Evolutionary conservation across 2,329 filamentous ascomycete genomes (phyloP).

Genomic region (Juglanconis juglandina): DNA sequence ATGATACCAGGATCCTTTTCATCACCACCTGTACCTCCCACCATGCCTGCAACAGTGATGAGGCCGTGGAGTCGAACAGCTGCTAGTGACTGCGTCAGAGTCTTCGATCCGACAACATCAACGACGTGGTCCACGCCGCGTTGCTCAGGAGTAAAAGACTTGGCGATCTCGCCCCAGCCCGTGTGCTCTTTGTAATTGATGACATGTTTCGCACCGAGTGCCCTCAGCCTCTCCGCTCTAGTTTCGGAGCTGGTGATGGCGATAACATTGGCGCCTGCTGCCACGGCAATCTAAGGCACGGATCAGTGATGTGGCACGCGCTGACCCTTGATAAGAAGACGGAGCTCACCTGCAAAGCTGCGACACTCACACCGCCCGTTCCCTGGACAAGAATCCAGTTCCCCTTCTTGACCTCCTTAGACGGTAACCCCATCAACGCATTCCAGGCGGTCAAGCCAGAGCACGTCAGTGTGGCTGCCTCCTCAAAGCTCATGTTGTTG

Average conservation of each 20-base stretch:
- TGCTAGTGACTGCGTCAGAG: conserved; percentile 53
- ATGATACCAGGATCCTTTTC: conserved; percentile 23
- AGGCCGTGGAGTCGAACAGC: conserved; percentile 39
- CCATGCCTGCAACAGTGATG: conserved; percentile 29
- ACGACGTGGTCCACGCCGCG: conserved; percentile 60
- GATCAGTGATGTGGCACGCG: background rate
- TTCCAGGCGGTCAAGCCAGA: conserved; percentile 51
- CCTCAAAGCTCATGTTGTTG: conserved; percentile 32
- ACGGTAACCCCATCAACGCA: conserved; percentile 44
- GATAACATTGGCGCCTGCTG: conserved; percentile 51
- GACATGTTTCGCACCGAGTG: conserved; percentile 54
- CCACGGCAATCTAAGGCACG: conserved; percentile 33
- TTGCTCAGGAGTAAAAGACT: conserved; percentile 42
- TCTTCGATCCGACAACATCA: conserved; percentile 65
- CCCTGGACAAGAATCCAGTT: conserved; percentile 36
- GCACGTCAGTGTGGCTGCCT: conserved; percentile 45
- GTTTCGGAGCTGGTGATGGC: conserved; percentile 55
- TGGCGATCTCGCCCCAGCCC: conserved; percentile 56
- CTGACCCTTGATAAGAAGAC: no score
- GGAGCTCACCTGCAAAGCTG: conserved; percentile 30
- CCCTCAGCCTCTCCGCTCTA: conserved; percentile 50
- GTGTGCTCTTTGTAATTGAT: conserved; percentile 59
- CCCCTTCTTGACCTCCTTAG: conserved; percentile 34
- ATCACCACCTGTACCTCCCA: conserved; percentile 28
- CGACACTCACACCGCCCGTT: conserved; percentile 37